Evolutionary conservation across 2,329 filamentous ascomycete species (phyloP).

Genomic region (Talaromyces albobiverticillius): DNA sequence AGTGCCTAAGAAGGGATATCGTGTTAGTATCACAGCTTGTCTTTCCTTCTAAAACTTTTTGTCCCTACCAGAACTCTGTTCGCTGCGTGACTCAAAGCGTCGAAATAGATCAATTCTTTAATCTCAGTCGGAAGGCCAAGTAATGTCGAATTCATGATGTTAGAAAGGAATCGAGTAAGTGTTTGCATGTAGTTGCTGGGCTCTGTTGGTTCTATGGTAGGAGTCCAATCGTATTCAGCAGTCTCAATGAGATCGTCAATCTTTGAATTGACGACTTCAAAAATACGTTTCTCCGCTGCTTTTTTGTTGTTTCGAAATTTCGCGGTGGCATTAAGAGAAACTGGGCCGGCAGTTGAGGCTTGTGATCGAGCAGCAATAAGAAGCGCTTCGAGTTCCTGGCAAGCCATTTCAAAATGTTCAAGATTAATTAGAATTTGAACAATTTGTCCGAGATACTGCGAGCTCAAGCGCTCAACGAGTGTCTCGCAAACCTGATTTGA

Average conservation of each 20-base stretch:
- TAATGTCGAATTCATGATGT: conserved; percentile 94
- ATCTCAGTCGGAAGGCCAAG: conserved; percentile 92
- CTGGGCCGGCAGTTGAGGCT: conserved; percentile 71
- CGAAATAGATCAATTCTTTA: conserved; percentile 97
- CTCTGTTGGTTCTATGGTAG: conserved; percentile 61
- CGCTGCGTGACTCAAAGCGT: conserved; percentile 86
- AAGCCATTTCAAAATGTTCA: conserved; percentile 94
- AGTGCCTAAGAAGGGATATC: conserved; percentile 58
- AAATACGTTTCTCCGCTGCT: conserved; percentile 93
- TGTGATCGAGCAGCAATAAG: conserved; percentile 82
- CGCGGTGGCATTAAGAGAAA: conserved; percentile 77
- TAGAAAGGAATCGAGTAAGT: conserved; percentile 84
- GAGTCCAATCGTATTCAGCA: conserved; percentile 90
- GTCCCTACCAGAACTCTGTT: conserved; percentile 71
- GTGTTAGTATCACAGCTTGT: background rate
- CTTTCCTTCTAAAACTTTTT: background rate
- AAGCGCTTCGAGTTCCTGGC: conserved; percentile 81
- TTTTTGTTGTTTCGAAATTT: conserved; percentile 90
- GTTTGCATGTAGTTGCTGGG: conserved; percentile 95
- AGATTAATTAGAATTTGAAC: conserved; percentile 98
- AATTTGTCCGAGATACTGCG: conserved; percentile 94
- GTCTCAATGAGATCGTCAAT: conserved; percentile 97
- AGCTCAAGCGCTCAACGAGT: conserved; percentile 80
- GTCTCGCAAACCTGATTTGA: conserved; percentile 88
- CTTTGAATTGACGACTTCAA: conserved; percentile 97